Percentiles rank a stretch among this genome's conserved stretches.
Evolutionary conservation across 306 rosid genomes (phyloP).

Genomic region (Begonia fuchsioides): DNA sequence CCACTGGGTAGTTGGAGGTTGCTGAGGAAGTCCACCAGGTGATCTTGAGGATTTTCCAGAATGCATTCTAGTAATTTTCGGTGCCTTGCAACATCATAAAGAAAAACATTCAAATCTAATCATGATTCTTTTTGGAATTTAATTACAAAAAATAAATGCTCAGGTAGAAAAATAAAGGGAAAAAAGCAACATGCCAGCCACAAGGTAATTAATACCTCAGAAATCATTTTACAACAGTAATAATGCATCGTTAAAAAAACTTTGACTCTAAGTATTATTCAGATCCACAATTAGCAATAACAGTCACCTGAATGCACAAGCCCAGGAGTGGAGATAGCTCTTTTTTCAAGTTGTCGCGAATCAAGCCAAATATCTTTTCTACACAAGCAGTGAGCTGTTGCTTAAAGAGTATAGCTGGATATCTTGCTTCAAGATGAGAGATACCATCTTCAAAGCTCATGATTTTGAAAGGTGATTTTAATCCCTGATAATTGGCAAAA

Average conservation of each 20-base stretch:
- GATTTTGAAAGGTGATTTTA: conserved; percentile 55
- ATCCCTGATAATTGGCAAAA: conserved; percentile 30
- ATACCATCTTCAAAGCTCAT: conserved; percentile 73
- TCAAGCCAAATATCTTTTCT: conserved; percentile 91
- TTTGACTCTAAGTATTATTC: too few relatives aligned
- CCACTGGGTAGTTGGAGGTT: conserved; percentile 68
- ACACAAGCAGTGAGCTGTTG: conserved; percentile 95
- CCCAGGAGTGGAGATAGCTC: conserved; percentile 73
- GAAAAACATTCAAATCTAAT: too few relatives aligned
- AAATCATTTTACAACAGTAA: too few relatives aligned
- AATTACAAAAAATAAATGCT: too few relatives aligned
- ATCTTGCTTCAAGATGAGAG: conserved; percentile 80
- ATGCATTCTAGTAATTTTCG: conserved; percentile 63
- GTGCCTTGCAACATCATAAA: conserved; percentile 39
- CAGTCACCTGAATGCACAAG: conserved; percentile 77
- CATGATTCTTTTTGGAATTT: too few relatives aligned
- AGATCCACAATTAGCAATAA: too few relatives aligned
- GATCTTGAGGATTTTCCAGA: conserved; percentile 77
- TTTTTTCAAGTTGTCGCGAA: conserved; percentile 90
- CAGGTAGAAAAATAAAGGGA: too few relatives aligned
- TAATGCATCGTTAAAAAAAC: too few relatives aligned
- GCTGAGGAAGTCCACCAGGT: conserved; percentile 64
- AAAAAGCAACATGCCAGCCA: too few relatives aligned
- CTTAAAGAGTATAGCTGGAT: conserved; percentile 90
- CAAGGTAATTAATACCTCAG: too few relatives aligned